Base-by-base conservation (phyloP, 2,329 filamentous ascomycete species). In the Botrytis medusae region DNA sequence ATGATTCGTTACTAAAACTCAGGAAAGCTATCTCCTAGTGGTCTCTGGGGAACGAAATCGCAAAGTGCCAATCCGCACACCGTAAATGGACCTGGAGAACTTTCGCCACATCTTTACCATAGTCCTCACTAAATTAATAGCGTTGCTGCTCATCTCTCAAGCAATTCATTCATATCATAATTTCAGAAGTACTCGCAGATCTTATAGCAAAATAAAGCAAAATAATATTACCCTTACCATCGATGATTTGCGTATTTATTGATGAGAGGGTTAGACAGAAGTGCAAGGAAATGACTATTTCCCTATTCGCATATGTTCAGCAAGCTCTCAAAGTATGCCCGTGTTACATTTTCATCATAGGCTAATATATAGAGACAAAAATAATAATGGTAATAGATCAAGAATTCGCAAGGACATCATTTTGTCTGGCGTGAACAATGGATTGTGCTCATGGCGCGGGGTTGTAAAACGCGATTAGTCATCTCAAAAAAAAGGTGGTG, bases 301-400 rank as follows among this genome's bases (percentile, higher is more conserved):
- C 10, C 8, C 3, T n/a, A 37, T 25, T 20, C 22, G 32, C 34
- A n/a, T 3, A 40, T 40, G 0, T 20, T 22, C 14, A 8, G 5
- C 32, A 37, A 37, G 5, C 25, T n/a, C 25, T n/a, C 10, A 61
- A 8, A 12, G 10, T 37, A 25, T 40, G 10, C 34, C 3, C 59
- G 12, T 40, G 20, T n/a, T 40, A 8, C 4, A 12, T 61, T 22
- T 22, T 6, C 32, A 34, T 60, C 18, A 4, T 8, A 12, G 20
- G 4, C 20, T 22, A 1, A 60, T 60, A 22, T 10, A 10, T 0
- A 12, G 1, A 25, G 18, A 14, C 4, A 1, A 29, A 1, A 54
- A 54, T n/a, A 7, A 54, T 6, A 1, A 16, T 54, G 4, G 25
- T 5, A 34, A 60, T 22, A 9, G 2, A 34, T 37, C 14, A 2